Evolutionary conservation across 192 early-diverging fungal genomes (phyloP), one percentile per base, ranked within the genome.

Genomic region (Pilaira anomala): DNA sequence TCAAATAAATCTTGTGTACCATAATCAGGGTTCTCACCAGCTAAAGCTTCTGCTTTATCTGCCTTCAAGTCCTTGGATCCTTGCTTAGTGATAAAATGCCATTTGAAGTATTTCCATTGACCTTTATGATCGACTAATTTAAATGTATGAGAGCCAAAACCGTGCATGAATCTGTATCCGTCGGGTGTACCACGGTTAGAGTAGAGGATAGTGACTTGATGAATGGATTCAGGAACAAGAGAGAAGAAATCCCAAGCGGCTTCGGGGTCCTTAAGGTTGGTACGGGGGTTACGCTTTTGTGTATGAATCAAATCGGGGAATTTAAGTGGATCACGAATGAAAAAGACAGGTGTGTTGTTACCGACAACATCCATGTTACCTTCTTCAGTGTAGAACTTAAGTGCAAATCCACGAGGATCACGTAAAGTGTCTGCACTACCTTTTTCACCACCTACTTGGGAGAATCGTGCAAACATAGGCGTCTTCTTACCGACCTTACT

Each of bases 371-470:
- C 89, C 85, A 84, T 90, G 77, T 87, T 92, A 28, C 72, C 72
- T 71, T 93, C 91, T 67, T 91, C 89, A n/a, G 91, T 93, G 73
- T 91, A 93, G 78, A 91, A 90, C 81, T 91, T 91, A 68, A 89
- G 64, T 18, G 89, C 82, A 51, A 93, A 92, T 0, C 90, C 91
- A 58, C 91, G 87, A 21, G 88, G 88, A 62, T 93, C 91, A 44
- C 89, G 82, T 36, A 81, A 82, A 26, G 90, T 87, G 60, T 93
- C 90, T 11, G 87, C 85, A 25, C 79, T 79, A 29, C 90, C 90
- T 26, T 77, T 79, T 74, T 85, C 85, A 57, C 90, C 91, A 59
- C 81, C 84, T 14, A 93, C 89, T 14, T 87, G 90, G 13, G 89
- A 91, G 76, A 93, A 89, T 33, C 91, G 87, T 1, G 81, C 77